Evolutionary conservation across 108 stramenopile genomes (phyloP), one percentile per base, ranked within the genome.

Genomic region (Pseudonitzschia pungens): DNA sequence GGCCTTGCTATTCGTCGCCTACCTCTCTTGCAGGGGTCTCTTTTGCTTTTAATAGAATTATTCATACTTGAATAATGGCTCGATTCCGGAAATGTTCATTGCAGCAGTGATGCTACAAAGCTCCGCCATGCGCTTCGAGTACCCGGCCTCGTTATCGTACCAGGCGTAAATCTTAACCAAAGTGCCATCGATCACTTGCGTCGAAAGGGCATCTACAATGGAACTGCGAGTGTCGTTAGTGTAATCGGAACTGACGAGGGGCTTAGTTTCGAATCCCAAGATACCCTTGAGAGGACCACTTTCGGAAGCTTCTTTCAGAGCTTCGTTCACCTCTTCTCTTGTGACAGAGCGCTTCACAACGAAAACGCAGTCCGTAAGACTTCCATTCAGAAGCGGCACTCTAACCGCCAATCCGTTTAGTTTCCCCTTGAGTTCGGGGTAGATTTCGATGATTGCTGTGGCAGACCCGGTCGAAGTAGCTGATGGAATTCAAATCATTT

Each of bases 341-440:
- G 84, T 90, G 21, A 89, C 94, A 43, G 71, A 65, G 44, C 73
- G 79, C 53, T 94, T 83, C 21, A 97, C 89, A 72, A 94, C 88
- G 68, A 95, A 90, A 22, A 93, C 91, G 64, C 89, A 88, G 76
- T 97, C 96, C 2, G 95, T 96, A 26, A 98, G 65, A 65, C 86
- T 88, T 9, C 84, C 95, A 76, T 98, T 97, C 66, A 93, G 72
- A 36, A 96, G 70, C 15, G 97, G 97, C 41, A 97, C 96, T 24
- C 97, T 90, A 26, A 98, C 86, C 18, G 97, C 97, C 31, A 96
- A 74, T 31, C 97, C 97, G 75, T 96, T 96, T 9, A 98, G 82
- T 79, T 96, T 98, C 4, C 95, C 97, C 78, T 96, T 93, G 72
- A 98, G 89, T 68, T 96, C 92, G 21, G 97, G 96, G 72, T 96